These are phyloP conservation scores for Russula vinacea DNA, from an alignment of 768 basidiomycete genomes.

Conservation along the genomic window DNA sequence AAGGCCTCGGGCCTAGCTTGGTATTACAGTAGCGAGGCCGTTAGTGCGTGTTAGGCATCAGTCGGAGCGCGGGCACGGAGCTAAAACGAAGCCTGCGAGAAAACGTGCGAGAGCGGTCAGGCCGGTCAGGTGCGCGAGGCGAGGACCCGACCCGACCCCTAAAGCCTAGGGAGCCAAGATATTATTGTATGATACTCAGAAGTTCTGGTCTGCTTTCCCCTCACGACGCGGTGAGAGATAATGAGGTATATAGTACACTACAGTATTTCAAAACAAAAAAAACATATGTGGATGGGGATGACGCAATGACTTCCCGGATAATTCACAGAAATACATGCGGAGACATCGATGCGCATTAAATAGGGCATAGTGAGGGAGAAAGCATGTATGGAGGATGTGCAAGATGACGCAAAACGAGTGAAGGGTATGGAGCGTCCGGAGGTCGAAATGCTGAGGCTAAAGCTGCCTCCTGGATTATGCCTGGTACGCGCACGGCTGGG, in stretches of 20 bases:
- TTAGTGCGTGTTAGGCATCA: background rate
- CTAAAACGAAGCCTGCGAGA: background rate
- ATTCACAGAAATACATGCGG: conserved; percentile 17
- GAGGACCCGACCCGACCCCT: background rate
- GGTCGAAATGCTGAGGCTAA: background rate
- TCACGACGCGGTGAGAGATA: conserved; percentile 18
- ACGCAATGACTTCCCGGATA: conserved; percentile 15
- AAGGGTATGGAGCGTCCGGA: conserved; percentile 3
- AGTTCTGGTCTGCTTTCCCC: conserved; percentile 32
- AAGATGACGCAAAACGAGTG: conserved; percentile 16
- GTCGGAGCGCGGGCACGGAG: background rate
- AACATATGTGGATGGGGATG: conserved; percentile 1
- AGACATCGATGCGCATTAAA: conserved; percentile 18
- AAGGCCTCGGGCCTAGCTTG: background rate
- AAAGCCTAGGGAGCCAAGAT: background rate
- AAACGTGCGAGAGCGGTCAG: background rate
- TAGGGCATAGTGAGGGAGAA: conserved; percentile 16
- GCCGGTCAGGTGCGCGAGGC: too few relatives aligned
- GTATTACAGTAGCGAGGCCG: background rate
- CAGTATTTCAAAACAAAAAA: conserved; percentile 8
- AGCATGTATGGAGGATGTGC: conserved; percentile 15
- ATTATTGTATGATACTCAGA: conserved; percentile 13
- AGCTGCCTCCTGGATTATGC: conserved; percentile 25
- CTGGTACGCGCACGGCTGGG: conserved; percentile 16
- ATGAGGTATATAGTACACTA: conserved; percentile 19